Evolutionary conservation across 768 basidiomycete species (phyloP), one percentile per base, ranked within the genome.

Genomic region (Sistotremastrum niveocremeum): DNA sequence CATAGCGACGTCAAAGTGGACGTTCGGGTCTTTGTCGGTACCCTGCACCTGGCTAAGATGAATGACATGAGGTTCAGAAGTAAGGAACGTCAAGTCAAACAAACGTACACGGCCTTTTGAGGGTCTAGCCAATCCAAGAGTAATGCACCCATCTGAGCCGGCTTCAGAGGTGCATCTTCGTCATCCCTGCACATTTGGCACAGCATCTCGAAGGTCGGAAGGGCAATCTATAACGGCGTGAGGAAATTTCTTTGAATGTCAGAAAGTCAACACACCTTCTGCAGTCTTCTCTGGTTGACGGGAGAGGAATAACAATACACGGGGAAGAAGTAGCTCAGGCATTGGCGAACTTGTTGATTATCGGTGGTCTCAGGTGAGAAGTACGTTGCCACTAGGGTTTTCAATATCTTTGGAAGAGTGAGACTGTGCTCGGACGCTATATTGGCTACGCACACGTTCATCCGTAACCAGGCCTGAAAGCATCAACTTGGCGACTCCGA

Each of bases 71-170:
- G 35, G 7, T 30, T 55, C 46, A 12, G 48, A 54, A 32, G 28
- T 42, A 4, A 44, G 37, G 42, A 37, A 12, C 33, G 29, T n/a
- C 34, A 4, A 30, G 42, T 39, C 6, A 4, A 7, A 38, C 20
- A 40, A n/a, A 63, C 68, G 67, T 56, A 74, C 56, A 76, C 71
- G 34, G 74, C 72, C 55, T 85, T 88, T 56, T 76, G 69, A 0
- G 87, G 84, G 57, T 93, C 82, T 3, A 84, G 86, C 89, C 90
- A 94, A 52, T 91, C 88, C 2, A 82, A 70, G 56, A 93, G 71
- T 62, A 91, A 72, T n/a, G 79, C 65, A 0, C 77, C 80, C 48
- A 88, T 78, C 55, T 88, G 84, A 12, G 75, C 64, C 0, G 83
- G 76, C 0, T 74, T 64, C 7, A 88, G 73, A 78, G 85, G 84